A percentile compares a stretch with the other conserved stretches of the same genome.
phyloP scores from a whole-genome alignment of 768 basidiomycete genomes.

The Termitomyces sp. region DNA sequence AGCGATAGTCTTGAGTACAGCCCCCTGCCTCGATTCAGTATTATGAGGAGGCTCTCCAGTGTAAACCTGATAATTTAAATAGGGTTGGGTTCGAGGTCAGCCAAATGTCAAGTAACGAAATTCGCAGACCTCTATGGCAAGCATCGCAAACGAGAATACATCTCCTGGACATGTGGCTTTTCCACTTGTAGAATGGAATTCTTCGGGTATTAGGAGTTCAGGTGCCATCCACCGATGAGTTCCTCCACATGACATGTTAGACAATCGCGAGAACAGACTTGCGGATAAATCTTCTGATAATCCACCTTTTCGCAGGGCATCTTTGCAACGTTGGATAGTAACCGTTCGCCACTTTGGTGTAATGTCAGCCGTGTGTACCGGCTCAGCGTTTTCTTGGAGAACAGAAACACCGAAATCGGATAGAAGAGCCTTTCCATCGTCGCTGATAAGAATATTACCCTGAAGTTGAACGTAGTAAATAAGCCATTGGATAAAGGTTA shows the following conservation, averaged over 20 bases:
- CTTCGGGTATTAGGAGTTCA: constrained; percentile 17
- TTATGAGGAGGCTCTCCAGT: constrained; percentile 5
- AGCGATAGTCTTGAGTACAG: neutral
- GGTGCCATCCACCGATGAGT: constrained; percentile 26
- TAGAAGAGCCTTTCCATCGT: constrained; percentile 7
- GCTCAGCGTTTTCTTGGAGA: constrained; percentile 1
- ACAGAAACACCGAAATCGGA: constrained; percentile 10
- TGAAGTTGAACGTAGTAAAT: neutral
- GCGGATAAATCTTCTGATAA: neutral
- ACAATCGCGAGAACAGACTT: constrained; percentile 6
- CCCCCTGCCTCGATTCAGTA: neutral
- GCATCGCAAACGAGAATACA: constrained; percentile 24
- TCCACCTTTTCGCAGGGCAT: constrained; percentile 1
- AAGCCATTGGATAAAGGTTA: neutral
- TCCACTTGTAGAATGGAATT: constrained; percentile 1
- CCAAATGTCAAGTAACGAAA: neutral
- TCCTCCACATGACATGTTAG: constrained; percentile 14
- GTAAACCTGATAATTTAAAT: neutral
- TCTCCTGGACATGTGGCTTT: constrained; percentile 21
- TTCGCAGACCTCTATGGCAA: constrained; percentile 8
- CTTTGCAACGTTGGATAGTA: neutral
- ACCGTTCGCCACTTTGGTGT: neutral
- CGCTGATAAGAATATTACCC: constrained; percentile 12
- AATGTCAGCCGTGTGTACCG: neutral
- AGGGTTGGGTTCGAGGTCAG: neutral